Base-by-base conservation (phyloP, 371 early-diverging fungal genomes). In the Haplosporangium sp. region DNA sequence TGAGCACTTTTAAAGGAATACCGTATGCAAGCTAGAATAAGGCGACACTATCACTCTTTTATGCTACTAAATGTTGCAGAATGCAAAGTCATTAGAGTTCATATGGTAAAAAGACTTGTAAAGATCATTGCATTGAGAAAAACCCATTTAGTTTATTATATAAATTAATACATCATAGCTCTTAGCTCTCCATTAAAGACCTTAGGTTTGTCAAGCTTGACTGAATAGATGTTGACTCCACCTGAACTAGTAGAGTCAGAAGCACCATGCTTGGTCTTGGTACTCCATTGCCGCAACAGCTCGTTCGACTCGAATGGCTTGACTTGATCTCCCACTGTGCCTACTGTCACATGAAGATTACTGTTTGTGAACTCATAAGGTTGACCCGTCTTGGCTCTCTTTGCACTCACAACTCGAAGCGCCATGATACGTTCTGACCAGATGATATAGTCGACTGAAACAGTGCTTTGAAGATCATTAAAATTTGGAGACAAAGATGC, bases 301-400 rank as follows among this genome's bases (percentile, higher is more conserved):
- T 65, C 72, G 45, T 81, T 81, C 63, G 82, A 81, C 56, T 81
- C 82, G 50, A 56, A 59, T 2, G 82, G 76, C 67, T 72, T 75
- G 60, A 81, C 67, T 15, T 61, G 65, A 44, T 71, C 76, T 6
- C 66, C 65, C 35, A 13, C 75, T 4, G 72, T 72, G 0, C 63
- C 82, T 2, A 72, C 70, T 13, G 82, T 81, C 34, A 72, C 42
- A 63, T 81, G 82, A 2, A 75, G 64, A 9, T 10, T 40, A 4
- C 19, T 4, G 42, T 81, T 75, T 6, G 45, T 57, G 9, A 45
- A 52, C 40, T 72, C 82, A 40, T 53, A 60, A 1, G 59, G 55
- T 47, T 45, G 45, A 13, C 72, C 69, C 15, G 17, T 62, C 35
- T 38, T 19, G 0, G 55, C 48, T 5, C 75, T 58, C 42, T 40